Evolutionary conservation across 1,284 basidiomycete species (phyloP), one percentile per base, ranked within the genome.

Genomic region (Ustilago lituana): DNA sequence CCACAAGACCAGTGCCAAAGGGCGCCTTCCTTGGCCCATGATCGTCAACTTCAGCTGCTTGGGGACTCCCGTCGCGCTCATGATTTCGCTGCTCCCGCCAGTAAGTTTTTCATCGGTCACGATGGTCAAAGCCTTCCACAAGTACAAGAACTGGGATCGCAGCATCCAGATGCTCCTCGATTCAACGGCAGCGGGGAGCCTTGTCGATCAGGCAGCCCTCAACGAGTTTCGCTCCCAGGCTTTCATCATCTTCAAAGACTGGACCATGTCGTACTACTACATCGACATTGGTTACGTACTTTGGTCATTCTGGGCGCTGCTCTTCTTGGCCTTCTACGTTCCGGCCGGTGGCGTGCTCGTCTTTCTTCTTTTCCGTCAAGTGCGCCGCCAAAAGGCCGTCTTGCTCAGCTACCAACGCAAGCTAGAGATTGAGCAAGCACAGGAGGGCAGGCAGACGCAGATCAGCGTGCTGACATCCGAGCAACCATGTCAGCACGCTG

Each of bases 241-340:
- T 4, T 59, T 40, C 27, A 14, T 19, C 22, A 56, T 77, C 39
- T 73, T 68, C 54, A 35, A 59, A 12, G 29, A 35, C 7, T 60
- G 54, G 57, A 52, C 47, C 22, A 45, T 44, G 17, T 58, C 69
- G 14, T 61, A 64, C 32, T 67, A 54, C 51, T 76, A 67, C n/a
- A 20, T 36, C 26, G 60, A 53, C 24, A 67, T 77, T 26, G 51
- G 41, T 23, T 76, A 62, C 24, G 51, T 65, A 8, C 41, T 77
- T 9, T 77, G 74, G 74, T 46, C 46, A 2, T 59, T 75, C 47
- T 77, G 69, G 66, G 73, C 74, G 10, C 35, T 64, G 1, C 23
- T 76, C 22, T 74, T 75, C 36, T 40, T 77, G 12, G 41, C 58
- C 17, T 77, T 76, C 41, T 77, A 77, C 65, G 67, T 77, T 9